Conservation (phyloP, 192 early-diverging fungal genomes). For the Cladochytrium replicatum region DNA sequence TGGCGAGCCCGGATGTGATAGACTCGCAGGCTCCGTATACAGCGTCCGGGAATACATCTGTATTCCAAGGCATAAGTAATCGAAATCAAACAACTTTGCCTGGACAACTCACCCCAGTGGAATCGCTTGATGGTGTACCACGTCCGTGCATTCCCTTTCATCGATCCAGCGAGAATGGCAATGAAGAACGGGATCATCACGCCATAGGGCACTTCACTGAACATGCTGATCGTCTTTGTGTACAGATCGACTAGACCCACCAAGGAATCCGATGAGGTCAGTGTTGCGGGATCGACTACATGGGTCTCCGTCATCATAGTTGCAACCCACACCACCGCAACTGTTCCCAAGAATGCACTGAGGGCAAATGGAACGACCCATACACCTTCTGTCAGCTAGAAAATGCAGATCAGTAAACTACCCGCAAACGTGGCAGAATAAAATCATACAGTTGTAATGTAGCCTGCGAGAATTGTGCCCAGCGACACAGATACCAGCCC, state of each 20-base stretch:
- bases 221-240: background rate
- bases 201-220: background rate
- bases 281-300: background rate
- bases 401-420: background rate
- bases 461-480: background rate
- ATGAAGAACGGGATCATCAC: background rate
- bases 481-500: background rate
- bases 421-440: background rate
- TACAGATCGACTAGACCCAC: background rate
- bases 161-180: background rate
- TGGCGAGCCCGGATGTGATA: background rate
- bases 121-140: background rate
- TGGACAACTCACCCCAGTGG: background rate
- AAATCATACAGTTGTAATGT: background rate
- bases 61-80: background rate
- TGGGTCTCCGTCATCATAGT: background rate
- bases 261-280: background rate
- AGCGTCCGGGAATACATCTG: background rate
- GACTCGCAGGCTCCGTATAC: background rate
- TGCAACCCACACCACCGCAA: background rate
- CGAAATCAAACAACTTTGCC: background rate
- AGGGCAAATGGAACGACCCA: background rate
- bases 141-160: constrained; percentile 1
- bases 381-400: background rate
- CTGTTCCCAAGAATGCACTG: background rate